phyloP scores from a whole-genome alignment of 805 yeast genomes.

The Kodamaea hsintzibuensis region DNA sequence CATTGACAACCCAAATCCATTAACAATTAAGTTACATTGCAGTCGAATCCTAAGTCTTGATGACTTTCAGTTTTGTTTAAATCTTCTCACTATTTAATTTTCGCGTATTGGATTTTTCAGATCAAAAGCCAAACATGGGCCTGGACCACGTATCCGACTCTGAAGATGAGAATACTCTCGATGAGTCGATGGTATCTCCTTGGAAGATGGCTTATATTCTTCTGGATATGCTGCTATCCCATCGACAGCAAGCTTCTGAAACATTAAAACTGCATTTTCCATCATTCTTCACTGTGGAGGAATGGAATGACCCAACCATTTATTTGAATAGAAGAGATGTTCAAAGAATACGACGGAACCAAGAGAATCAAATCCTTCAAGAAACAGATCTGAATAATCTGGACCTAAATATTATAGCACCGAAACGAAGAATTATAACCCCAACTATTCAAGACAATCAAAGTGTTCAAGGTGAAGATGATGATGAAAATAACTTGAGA shows the following conservation, averaged over 20 bases:
- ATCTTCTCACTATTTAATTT: no score
- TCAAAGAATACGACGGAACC: background rate
- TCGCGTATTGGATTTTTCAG: background rate
- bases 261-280: slow-evolving; percentile 1
- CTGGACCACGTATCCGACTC: slow-evolving; percentile 29
- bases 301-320: slow-evolving; percentile 10
- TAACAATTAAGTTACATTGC: no score
- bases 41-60: background rate
- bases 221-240: slow-evolving; percentile 3
- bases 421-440: slow-evolving; percentile 1
- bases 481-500: slow-evolving; percentile 11
- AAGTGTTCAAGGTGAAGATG: slow-evolving; percentile 8
- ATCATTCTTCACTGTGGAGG: slow-evolving; percentile 1
- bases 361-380: background rate
- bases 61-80: background rate
- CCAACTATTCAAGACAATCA: background rate
- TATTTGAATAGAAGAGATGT: slow-evolving; percentile 1
- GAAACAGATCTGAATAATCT: background rate
- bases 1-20: no score
- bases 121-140: background rate
- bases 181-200: slow-evolving; percentile 11
- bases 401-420: background rate
- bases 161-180: slow-evolving; percentile 22
- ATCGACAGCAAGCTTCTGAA: slow-evolving; percentile 4
- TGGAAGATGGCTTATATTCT: slow-evolving; percentile 3